phyloP scores from a whole-genome alignment of 176 grass and related monocot genomes.

The Cenchrus purpureus region DNA sequence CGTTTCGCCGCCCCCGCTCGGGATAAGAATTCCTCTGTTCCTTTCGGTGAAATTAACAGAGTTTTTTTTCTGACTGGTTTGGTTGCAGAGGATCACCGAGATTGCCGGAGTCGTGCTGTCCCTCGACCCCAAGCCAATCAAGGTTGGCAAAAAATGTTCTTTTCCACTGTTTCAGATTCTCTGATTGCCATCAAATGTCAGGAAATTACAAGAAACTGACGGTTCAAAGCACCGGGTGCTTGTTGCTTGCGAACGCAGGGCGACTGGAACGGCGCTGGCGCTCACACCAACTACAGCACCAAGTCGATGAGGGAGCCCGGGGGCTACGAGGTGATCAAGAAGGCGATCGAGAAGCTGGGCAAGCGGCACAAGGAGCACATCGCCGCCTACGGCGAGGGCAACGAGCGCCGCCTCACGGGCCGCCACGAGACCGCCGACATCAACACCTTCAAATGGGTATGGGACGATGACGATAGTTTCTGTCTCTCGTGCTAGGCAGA shows the following conservation, averaged over 20 bases:
- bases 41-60: neutral
- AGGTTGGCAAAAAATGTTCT: conserved; percentile 5
- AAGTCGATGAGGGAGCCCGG: conserved; percentile 83
- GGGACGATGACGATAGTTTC: no score
- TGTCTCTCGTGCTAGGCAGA: no score
- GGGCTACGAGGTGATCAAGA: conserved; percentile 86
- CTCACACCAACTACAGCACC: conserved; percentile 93
- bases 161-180: neutral
- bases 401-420: conserved; percentile 87
- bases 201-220: neutral
- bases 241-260: conserved; percentile 2
- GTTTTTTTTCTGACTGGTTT: neutral
- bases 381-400: conserved; percentile 88
- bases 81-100: conserved; percentile 86
- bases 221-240: neutral
- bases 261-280: conserved; percentile 94
- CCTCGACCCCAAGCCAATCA: conserved; percentile 89
- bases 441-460: conserved; percentile 93
- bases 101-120: conserved; percentile 84
- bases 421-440: conserved; percentile 96
- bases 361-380: conserved; percentile 83
- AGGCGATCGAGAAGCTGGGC: conserved; percentile 76
- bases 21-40: neutral
- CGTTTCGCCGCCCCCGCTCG: neutral
- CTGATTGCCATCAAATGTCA: neutral